Conservation (phyloP, 2,329 filamentous ascomycete genomes). For the Hypoxylon sp. region DNA sequence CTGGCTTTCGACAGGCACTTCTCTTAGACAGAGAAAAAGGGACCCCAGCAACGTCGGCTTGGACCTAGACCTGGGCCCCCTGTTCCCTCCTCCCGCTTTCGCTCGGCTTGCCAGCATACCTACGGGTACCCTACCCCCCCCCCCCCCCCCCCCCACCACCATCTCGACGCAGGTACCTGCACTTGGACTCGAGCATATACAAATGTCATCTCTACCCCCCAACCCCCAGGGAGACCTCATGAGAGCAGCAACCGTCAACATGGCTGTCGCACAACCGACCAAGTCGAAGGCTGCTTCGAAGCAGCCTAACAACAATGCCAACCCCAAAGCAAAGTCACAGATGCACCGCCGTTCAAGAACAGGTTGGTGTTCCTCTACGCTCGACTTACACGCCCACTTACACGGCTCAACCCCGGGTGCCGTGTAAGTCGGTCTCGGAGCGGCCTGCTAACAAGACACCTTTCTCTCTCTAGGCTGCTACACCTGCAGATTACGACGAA, state of each 20-base stretch:
- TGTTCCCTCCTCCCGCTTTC: constrained; percentile 52
- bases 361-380: constrained; percentile 67
- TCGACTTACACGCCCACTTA: constrained; percentile 35
- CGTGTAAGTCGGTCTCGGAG: constrained; percentile 37
- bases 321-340: constrained; percentile 76
- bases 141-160: constrained; percentile 45
- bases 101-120: constrained; percentile 52
- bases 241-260: constrained; percentile 62
- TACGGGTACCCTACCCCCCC: constrained; percentile 45
- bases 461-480: constrained; percentile 66
- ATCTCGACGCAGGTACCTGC: constrained; percentile 56
- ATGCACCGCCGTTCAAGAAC: constrained; percentile 94
- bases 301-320: constrained; percentile 57
- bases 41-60: constrained; percentile 47
- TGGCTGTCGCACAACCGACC: constrained; percentile 66
- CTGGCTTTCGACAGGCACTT: constrained; percentile 45
- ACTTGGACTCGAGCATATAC: constrained; percentile 53
- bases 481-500: constrained; percentile 71
- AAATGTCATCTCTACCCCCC: constrained; percentile 74
- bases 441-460: constrained; percentile 45
- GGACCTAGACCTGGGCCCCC: constrained; percentile 48
- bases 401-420: constrained; percentile 19
- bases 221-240: constrained; percentile 60
- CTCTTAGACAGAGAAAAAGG: constrained; percentile 37
- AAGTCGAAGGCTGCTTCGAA: constrained; percentile 68